Base-by-base conservation (phyloP, 2,329 filamentous ascomycete species). In the Elsinoe batatas region DNA sequence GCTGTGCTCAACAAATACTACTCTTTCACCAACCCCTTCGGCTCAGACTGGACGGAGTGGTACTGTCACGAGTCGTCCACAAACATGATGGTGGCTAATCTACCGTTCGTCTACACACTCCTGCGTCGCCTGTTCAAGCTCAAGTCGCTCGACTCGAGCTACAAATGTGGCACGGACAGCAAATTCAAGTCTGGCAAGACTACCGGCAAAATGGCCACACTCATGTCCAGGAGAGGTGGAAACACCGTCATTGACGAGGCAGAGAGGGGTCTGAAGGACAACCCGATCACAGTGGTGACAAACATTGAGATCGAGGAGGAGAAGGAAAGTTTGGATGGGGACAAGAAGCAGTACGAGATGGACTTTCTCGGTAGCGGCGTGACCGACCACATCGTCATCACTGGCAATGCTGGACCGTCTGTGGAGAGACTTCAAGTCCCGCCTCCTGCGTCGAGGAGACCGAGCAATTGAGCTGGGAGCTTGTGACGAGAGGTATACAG, bases 1-100 rank as follows among this genome's bases (percentile, higher is more conserved):
- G 78, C 80, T 10, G 73, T 79, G 4, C 69, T 84, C n/a, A 83
- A 82, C 68, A 81, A 82, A 58, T 80, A 81, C 62, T 82, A 81
- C 67, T 81, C 78, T 40, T 82, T 84, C 58, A 75, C 69, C 12
- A 67, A 79, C 18, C 78, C 78, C 0, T 82, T 80, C 63, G 78
- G 77, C 3, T 69, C 71, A 13, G 67, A 77, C 38, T 84, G 81
- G 71, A 74, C 80, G 0, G 76, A 76, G 60, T 84, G 80, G 80
- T 81, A 82, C 59, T 74, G 80, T 6, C 74, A 79, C 30, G 81
- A 84, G 63, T 75, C 76, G 7, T 79, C 76, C 37, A 81, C 81
- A 0, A 79, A 80, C 5, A 72, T 84, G 40, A 73, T 82, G 51
- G 80, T 83, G 13, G 75, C 79, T 35, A 84, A 84, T 58, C 71